Evolutionary conservation across 2,329 filamentous ascomycete genomes (phyloP), one percentile per base, ranked within the genome.

Genomic region (Beauveria scarabaeidicola): DNA sequence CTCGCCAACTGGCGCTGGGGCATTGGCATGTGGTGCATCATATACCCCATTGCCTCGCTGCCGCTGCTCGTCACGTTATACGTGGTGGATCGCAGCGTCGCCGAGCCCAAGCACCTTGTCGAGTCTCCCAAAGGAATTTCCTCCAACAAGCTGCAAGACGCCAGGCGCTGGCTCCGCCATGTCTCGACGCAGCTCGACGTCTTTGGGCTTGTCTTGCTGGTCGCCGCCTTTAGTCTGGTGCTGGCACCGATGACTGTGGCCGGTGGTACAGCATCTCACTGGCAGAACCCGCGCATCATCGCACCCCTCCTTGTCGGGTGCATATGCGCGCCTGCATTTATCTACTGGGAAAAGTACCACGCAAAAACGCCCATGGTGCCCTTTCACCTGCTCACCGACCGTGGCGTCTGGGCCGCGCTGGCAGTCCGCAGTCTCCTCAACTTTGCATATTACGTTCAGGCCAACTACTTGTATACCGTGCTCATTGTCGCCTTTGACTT

Each of bases 11-110:
- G 84, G 84, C 71, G 77, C 61, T 86, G 83, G 82, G 84, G 84
- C 15, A 76, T 84, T 25, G 84, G 83, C 63, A 86, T 87, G 82
- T 87, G 81, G 76, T 77, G 75, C 51, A 79, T 86, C 62, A 82
- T 86, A 53, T 85, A 82, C 65, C 80, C 83, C 1, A 72, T 82
- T 8, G 80, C 78, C 59, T 75, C 80, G 0, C 61, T 85, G 5
- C 83, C 84, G 1, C 73, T 87, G 0, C 70, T 86, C 19, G 63
- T 73, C 0, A 76, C 77, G 0, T 72, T 74, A 0, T 70, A 71
- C 53, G 64, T 65, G 3, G 66, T 74, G 11, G 70, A 72, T n/a
- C 66, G 66, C 9, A 67, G 66, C 19, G 64, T 61, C 25, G 38
- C 47, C 3, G 17, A 32, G 2, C 23, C 19, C 15, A 55, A 59